Evolutionary conservation across 495 filamentous ascomycete species (phyloP).

Genomic region (Penicillium angulare): DNA sequence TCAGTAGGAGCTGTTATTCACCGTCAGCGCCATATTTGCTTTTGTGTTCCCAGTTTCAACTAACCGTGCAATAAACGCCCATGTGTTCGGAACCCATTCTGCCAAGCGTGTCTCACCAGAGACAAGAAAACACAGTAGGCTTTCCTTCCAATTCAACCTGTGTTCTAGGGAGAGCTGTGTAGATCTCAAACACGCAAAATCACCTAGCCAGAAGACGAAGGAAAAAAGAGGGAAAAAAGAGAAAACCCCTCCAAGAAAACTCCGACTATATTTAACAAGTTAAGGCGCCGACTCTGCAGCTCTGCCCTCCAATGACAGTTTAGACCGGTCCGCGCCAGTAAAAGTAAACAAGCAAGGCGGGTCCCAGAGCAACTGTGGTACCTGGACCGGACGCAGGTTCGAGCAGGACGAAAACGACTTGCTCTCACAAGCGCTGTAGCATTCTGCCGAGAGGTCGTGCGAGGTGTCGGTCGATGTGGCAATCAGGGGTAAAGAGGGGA

Average conservation of each 20-base stretch:
- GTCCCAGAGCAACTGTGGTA: slow-evolving; percentile 17
- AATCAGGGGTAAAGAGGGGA: slow-evolving; percentile 2
- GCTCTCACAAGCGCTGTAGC: slow-evolving; percentile 20
- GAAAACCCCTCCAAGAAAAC: no score
- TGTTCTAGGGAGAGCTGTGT: no score
- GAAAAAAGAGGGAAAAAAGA: no score
- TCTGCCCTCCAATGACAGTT: slow-evolving; percentile 14
- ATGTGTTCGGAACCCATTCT: slow-evolving; percentile 32
- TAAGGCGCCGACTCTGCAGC: no score
- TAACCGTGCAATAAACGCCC: slow-evolving; percentile 60
- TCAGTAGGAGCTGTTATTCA: slow-evolving; percentile 73
- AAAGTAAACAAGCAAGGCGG: slow-evolving; percentile 6
- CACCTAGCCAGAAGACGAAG: no score
- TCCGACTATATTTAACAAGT: no score
- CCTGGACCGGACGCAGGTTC: slow-evolving; percentile 25
- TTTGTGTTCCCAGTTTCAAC: no score
- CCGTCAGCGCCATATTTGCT: slow-evolving; percentile 19
- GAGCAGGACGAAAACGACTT: slow-evolving; percentile 18
- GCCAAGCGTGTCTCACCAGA: slow-evolving; percentile 11
- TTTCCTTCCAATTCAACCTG: no score
- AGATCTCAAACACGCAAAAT: no score
- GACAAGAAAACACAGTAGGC: slow-evolving; percentile 1
- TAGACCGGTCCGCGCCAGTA: slow-evolving; percentile 12
- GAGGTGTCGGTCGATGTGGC: slow-evolving; percentile 8
- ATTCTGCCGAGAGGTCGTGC: slow-evolving; percentile 12